Evolutionary conservation across 352 stramenopile genomes (phyloP).

Genomic region (Phytophthora agathidicida): DNA sequence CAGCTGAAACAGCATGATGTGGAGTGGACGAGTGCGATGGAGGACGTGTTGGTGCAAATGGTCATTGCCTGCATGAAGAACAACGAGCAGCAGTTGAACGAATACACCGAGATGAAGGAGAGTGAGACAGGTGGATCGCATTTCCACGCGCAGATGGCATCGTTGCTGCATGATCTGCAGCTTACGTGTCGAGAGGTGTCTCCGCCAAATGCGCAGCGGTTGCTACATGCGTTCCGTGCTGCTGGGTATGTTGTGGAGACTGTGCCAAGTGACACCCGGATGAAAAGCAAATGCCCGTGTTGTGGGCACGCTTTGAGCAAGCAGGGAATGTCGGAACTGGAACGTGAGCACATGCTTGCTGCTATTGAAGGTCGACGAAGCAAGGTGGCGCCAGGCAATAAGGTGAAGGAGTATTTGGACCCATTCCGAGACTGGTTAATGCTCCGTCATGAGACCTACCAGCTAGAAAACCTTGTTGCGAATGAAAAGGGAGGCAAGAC

Average conservation of each 20-base stretch:
- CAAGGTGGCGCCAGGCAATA: constrained; percentile 41
- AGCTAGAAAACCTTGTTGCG: constrained; percentile 30
- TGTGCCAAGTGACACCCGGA: constrained; percentile 47
- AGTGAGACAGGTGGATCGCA: constrained; percentile 6
- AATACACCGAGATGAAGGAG: constrained; percentile 14
- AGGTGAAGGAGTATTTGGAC: constrained; percentile 61
- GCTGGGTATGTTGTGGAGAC: constrained; percentile 39
- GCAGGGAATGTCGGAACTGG: constrained; percentile 37
- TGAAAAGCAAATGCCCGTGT: constrained; percentile 42
- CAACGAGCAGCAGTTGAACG: constrained; percentile 15
- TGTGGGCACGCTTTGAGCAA: constrained; percentile 58
- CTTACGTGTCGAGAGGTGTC: constrained; percentile 66
- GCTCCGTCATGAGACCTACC: constrained; percentile 35
- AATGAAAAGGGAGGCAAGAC: constrained; percentile 22
- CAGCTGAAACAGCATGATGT: constrained; percentile 59
- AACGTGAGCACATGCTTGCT: constrained; percentile 52
- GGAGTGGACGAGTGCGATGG: constrained; percentile 78
- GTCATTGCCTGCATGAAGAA: constrained; percentile 55
- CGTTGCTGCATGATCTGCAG: constrained; percentile 61
- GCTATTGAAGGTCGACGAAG: constrained; percentile 66
- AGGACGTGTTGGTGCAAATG: constrained; percentile 74
- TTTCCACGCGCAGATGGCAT: constrained; percentile 64
- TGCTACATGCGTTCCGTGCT: constrained; percentile 50
- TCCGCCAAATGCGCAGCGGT: constrained; percentile 41
- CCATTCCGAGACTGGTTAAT: constrained; percentile 77